Percentiles rank a stretch among this genome's conserved stretches.
Conservation (phyloP, 352 stramenopile genomes). For the Phytophthora hybrid region DNA sequence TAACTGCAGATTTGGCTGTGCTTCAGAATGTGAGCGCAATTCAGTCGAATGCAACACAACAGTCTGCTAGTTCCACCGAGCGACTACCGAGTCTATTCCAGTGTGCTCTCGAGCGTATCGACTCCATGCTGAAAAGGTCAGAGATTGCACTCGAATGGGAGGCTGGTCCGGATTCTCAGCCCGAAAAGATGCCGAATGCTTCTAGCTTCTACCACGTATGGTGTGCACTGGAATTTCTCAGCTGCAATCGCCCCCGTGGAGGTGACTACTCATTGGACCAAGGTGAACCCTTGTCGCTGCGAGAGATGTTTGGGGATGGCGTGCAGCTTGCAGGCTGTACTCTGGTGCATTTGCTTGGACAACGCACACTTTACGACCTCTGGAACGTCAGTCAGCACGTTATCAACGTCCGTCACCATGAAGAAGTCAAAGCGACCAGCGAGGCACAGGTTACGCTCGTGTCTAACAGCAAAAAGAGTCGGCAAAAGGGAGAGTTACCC, state of each 20-base stretch:
- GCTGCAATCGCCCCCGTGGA: slow-evolving; percentile 40
- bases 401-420: slow-evolving; percentile 49
- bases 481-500: slow-evolving; percentile 23
- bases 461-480: slow-evolving; percentile 26
- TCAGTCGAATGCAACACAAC: slow-evolving; percentile 17
- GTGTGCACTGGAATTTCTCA: slow-evolving; percentile 71
- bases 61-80: not conserved
- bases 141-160: slow-evolving; percentile 54
- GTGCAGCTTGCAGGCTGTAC: slow-evolving; percentile 68
- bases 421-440: slow-evolving; percentile 32
- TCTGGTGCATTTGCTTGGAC: slow-evolving; percentile 62
- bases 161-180: slow-evolving; percentile 41
- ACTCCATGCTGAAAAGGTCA: slow-evolving; percentile 39
- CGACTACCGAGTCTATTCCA: slow-evolving; percentile 29
- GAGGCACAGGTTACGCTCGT: slow-evolving; percentile 19
- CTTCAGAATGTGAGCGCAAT: slow-evolving; percentile 16
- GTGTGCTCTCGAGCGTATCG: slow-evolving; percentile 38
- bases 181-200: slow-evolving; percentile 52
- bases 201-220: slow-evolving; percentile 73
- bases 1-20: not conserved
- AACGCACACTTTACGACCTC: slow-evolving; percentile 62
- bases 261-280: slow-evolving; percentile 7
- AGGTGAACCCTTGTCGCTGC: slow-evolving; percentile 24
- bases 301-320: slow-evolving; percentile 63
- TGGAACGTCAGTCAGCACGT: slow-evolving; percentile 75